phyloP scores from a whole-genome alignment of 106 monocot genomes.

The Dactylorhiza incarnata region DNA sequence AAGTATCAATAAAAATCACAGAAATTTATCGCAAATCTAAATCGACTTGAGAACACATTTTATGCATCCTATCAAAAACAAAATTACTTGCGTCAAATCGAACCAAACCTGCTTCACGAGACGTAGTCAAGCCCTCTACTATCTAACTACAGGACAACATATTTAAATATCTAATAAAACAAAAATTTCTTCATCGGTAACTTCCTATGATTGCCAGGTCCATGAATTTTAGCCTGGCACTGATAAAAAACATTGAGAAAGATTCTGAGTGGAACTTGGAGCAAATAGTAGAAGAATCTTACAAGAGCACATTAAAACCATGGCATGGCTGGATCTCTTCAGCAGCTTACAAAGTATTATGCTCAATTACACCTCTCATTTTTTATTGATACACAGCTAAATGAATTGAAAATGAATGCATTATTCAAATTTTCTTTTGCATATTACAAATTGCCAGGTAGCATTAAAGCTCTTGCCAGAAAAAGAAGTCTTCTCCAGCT shows the following conservation, averaged over 20 bases:
- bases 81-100: too few species aligned
- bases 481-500: constrained; percentile 35
- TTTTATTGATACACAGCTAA: not conserved
- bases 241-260: constrained; percentile 42
- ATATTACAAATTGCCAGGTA: constrained; percentile 34
- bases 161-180: not conserved
- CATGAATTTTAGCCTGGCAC: constrained; percentile 42
- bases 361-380: not conserved
- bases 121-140: too few species aligned
- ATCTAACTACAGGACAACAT: too few species aligned
- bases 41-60: too few species aligned
- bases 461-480: constrained; percentile 74
- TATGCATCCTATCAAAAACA: too few species aligned
- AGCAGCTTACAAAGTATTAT: constrained; percentile 64
- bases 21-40: too few species aligned
- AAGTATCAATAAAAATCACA: too few species aligned
- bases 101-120: too few species aligned
- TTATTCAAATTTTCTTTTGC: not conserved
- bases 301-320: constrained; percentile 57
- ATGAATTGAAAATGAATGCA: not conserved
- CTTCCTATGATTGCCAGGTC: constrained; percentile 31
- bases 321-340: constrained; percentile 94
- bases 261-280: constrained; percentile 35
- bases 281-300: constrained; percentile 76
- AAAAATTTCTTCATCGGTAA: too few species aligned